Conservation (phyloP, 1,284 basidiomycete species). For the Ganoderma meredithae region DNA sequence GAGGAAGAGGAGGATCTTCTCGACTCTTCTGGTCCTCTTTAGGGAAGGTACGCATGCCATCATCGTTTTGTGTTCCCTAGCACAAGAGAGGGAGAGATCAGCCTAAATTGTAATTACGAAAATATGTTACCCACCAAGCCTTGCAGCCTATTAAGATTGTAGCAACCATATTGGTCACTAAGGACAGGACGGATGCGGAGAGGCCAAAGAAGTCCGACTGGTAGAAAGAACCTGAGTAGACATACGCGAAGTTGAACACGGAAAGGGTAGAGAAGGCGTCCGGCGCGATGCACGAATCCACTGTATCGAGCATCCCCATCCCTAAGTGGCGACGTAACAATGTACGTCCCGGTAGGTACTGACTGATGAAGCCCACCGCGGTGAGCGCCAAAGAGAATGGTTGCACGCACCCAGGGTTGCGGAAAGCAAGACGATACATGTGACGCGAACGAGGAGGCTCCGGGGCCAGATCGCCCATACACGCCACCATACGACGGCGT, state of each 20-base stretch:
- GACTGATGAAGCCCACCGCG: too few relatives aligned
- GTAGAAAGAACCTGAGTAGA: neutral
- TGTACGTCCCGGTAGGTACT: too few relatives aligned
- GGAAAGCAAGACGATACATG: conserved; percentile 11
- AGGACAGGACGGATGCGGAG: neutral
- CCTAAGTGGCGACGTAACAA: neutral
- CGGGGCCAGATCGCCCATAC: conserved; percentile 13
- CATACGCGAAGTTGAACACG: neutral
- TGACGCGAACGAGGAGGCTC: conserved; percentile 1
- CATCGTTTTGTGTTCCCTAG: too few relatives aligned
- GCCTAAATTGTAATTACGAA: too few relatives aligned
- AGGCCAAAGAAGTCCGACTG: neutral
- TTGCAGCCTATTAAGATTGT: conserved; percentile 5
- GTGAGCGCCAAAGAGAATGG: too few relatives aligned
- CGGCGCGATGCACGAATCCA: neutral
- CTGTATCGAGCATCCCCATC: neutral
- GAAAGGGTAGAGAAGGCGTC: neutral
- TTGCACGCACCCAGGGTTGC: conserved; percentile 15
- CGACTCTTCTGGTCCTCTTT: too few relatives aligned
- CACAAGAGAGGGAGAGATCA: too few relatives aligned
- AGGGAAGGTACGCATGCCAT: too few relatives aligned
- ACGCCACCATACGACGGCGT: conserved; percentile 17
- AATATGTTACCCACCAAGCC: conserved; percentile 16
- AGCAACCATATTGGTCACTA: conserved; percentile 5
- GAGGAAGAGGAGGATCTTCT: too few relatives aligned